Base-by-base conservation (phyloP, 2,329 filamentous ascomycete genomes). In the Colletotrichum sp. region DNA sequence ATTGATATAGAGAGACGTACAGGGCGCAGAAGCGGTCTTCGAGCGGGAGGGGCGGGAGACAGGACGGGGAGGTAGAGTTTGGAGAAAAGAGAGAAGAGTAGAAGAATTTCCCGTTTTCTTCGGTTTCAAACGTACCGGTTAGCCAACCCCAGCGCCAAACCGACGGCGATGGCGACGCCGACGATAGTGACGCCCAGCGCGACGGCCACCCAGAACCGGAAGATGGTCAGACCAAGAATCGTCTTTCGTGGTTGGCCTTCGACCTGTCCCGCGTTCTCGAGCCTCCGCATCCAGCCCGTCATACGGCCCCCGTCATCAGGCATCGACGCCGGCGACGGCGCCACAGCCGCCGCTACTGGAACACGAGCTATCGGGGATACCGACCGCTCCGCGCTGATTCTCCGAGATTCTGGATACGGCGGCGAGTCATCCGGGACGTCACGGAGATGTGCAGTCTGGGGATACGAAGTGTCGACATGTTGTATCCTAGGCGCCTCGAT, bases 61-160 rank as follows among this genome's bases (percentile, higher is more conserved):
- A 26, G 30, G 56, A 26, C 55, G 34, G 61, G 16, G 21, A 52
- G 52, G 21, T 38, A 48, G 52, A 58, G 24, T 24, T 61, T 38
- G 64, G 18, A 72, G 34, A 64, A 62, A 73, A 66, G 48, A 65
- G 64, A 65, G 58, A 75, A 34, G 55, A 43, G n/a, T 38, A 38
- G 24, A 64, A 65, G 43, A 34, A 70, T 21, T 32, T 32, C 58
- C 58, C 58, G 58, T 62, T 62, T 32, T 16, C n/a, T 30, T 60
- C 56, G 30, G n/a, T 32, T 58, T 76, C 73, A 76, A 65, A 76
- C 74, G 66, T 75, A 75, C 61, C 71, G 66, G 71, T 75, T 75
- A 66, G 74, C 71, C 66, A 76, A 58, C 15, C 74, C 74, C 60
- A 76, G 55, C 66, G 36, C 74, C 66, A 76, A 62, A n/a, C 74